Conservation (phyloP, 352 stramenopile species). For the Globisporangium heterothallicum region DNA sequence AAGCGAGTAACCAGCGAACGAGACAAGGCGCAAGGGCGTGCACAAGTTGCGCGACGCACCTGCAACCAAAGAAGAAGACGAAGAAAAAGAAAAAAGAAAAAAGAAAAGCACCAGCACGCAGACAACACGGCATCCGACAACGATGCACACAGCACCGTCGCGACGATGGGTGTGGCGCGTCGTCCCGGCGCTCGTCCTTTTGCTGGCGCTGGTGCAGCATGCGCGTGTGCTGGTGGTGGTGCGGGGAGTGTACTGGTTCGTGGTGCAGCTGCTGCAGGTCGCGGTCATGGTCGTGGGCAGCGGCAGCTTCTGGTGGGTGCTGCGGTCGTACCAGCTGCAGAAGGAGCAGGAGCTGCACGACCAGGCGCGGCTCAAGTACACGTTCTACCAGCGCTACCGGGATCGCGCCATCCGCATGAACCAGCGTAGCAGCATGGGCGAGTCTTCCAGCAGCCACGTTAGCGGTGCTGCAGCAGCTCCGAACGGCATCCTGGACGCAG, state of each 20-base stretch:
- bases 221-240: conserved; percentile 9
- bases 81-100: too few species aligned
- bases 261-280: conserved; percentile 33
- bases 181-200: conserved; percentile 20
- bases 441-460: not conserved
- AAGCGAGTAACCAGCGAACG: too few species aligned
- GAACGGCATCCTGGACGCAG: conserved; percentile 18
- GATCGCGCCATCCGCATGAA: conserved; percentile 16
- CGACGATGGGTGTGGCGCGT: conserved; percentile 5
- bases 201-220: conserved; percentile 13
- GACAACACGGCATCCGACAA: too few species aligned
- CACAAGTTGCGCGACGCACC: too few species aligned
- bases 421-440: conserved; percentile 1
- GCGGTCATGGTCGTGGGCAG: conserved; percentile 37
- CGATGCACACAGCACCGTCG: not conserved
- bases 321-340: conserved; percentile 59
- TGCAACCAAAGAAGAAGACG: too few species aligned
- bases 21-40: too few species aligned
- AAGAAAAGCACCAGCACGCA: too few species aligned
- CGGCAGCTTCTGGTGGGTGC: conserved; percentile 51
- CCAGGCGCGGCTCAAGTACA: conserved; percentile 37
- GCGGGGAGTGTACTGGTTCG: conserved; percentile 16
- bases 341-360: conserved; percentile 60
- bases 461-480: not conserved
- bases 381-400: conserved; percentile 51